These are phyloP conservation scores for Amanita exitialis DNA, from an alignment of 768 basidiomycete species.

Conservation along the genomic window DNA sequence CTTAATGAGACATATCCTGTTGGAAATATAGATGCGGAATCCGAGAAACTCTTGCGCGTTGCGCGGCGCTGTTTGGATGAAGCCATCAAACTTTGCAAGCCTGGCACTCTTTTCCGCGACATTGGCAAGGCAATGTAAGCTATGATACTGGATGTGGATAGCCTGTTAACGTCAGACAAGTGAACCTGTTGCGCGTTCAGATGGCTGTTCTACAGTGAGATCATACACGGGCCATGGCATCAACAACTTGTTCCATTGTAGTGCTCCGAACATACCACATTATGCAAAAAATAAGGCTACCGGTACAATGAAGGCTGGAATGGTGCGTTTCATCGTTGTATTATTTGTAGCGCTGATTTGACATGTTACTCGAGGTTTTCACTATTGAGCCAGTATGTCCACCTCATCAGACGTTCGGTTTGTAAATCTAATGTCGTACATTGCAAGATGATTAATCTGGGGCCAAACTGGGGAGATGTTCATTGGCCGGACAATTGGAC, in stretches of 20 bases:
- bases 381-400: conserved; percentile 65
- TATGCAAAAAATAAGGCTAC: conserved; percentile 92
- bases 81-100: conserved; percentile 89
- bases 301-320: conserved; percentile 90
- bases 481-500: conserved; percentile 98
- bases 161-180: conserved; percentile 22
- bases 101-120: conserved; percentile 84
- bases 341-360: conserved; percentile 3
- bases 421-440: not conserved
- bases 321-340: conserved; percentile 40
- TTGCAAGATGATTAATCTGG: conserved; percentile 84
- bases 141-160: not conserved
- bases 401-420: no score
- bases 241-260: conserved; percentile 72
- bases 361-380: conserved; percentile 32
- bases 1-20: conserved; percentile 91
- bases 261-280: conserved; percentile 82
- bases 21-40: conserved; percentile 75
- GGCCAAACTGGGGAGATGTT: conserved; percentile 61
- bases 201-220: conserved; percentile 85
- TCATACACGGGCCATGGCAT: conserved; percentile 90
- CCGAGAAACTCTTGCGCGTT: conserved; percentile 71
- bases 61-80: conserved; percentile 80
- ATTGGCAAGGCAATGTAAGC: conserved; percentile 79
- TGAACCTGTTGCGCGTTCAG: conserved; percentile 76